These are phyloP conservation scores for Datura wrightii DNA, from an alignment of 257 asterid genomes.

Conservation along the genomic window DNA sequence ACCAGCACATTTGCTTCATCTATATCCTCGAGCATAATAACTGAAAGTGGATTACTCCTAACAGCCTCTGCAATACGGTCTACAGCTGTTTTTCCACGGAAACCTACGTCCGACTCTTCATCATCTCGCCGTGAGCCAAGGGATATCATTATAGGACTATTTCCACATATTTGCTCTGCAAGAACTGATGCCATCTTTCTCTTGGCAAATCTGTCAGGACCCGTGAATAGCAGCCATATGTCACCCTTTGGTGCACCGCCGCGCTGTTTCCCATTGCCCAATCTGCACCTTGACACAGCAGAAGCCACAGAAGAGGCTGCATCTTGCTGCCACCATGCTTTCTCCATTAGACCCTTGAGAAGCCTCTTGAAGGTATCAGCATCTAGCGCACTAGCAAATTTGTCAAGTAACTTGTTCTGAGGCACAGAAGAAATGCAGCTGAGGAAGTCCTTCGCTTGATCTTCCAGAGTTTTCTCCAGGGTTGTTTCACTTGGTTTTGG, in stretches of 20 bases:
- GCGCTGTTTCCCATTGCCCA: constrained; percentile 63
- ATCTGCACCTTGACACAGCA: constrained; percentile 67
- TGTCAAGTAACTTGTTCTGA: constrained; percentile 58
- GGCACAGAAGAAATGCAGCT: constrained; percentile 73
- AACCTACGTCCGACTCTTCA: constrained; percentile 49
- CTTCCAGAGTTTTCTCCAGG: constrained; percentile 48
- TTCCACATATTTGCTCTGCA: constrained; percentile 74
- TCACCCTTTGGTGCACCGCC: constrained; percentile 75
- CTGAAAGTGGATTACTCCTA: constrained; percentile 71
- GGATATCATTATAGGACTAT: constrained; percentile 52
- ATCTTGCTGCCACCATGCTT: constrained; percentile 96
- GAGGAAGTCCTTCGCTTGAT: constrained; percentile 63
- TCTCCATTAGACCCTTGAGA: constrained; percentile 84
- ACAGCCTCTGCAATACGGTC: constrained; percentile 88
- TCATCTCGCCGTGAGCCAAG: constrained; percentile 65
- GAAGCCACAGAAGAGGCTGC: constrained; percentile 83
- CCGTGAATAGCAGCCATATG: constrained; percentile 80
- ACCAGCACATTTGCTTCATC: constrained; percentile 75
- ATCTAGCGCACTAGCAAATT: constrained; percentile 62
- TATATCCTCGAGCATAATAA: constrained; percentile 79
- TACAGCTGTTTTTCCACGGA: constrained; percentile 77
- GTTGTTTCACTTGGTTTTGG: constrained; percentile 46
- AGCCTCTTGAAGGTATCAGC: constrained; percentile 79
- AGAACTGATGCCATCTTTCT: constrained; percentile 79
- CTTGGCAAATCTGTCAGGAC: constrained; percentile 87